Evolutionary conservation across 1,139 yeast species (phyloP).

Genomic region (Blastobotrys apis): DNA sequence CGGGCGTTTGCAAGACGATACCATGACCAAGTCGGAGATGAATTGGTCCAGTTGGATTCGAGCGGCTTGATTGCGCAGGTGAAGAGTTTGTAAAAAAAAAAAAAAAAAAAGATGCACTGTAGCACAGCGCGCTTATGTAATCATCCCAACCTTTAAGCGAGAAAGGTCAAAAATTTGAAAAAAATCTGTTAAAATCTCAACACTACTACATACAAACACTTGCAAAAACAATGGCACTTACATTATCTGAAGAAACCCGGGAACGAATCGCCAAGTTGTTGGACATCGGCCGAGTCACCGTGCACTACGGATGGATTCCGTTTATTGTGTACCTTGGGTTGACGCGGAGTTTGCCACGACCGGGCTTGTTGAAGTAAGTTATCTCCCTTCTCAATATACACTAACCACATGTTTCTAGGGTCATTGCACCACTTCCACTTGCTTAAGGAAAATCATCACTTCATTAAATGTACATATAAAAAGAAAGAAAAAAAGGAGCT

Average conservation of each 20-base stretch:
- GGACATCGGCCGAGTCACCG: constrained; percentile 78
- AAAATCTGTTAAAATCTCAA: background rate
- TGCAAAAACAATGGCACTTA: constrained; percentile 36
- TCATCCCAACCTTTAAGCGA: too few species aligned
- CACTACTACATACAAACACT: background rate
- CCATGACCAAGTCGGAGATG: background rate
- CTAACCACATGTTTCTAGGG: constrained; percentile 26
- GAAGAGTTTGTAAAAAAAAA: background rate
- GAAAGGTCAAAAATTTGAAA: background rate
- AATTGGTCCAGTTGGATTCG: background rate
- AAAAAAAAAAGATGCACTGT: background rate
- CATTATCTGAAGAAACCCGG: constrained; percentile 47
- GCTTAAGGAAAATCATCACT: constrained; percentile 40
- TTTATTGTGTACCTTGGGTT: constrained; percentile 85
- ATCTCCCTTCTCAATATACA: background rate
- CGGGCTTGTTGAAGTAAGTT: constrained; percentile 62
- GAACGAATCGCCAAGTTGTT: constrained; percentile 83
- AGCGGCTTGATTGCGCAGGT: background rate
- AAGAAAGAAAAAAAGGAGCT: constrained; percentile 1
- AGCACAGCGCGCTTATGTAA: too few species aligned
- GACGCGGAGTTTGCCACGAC: constrained; percentile 81
- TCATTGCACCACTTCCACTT: constrained; percentile 71
- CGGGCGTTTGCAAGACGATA: constrained; percentile 7
- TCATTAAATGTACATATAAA: background rate
- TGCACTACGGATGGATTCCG: constrained; percentile 97